A percentile compares a stretch with the other conserved stretches of the same genome.
These are phyloP conservation scores for Vigna trinervia DNA, from an alignment of 306 rosid species.

Conservation along the genomic window DNA sequence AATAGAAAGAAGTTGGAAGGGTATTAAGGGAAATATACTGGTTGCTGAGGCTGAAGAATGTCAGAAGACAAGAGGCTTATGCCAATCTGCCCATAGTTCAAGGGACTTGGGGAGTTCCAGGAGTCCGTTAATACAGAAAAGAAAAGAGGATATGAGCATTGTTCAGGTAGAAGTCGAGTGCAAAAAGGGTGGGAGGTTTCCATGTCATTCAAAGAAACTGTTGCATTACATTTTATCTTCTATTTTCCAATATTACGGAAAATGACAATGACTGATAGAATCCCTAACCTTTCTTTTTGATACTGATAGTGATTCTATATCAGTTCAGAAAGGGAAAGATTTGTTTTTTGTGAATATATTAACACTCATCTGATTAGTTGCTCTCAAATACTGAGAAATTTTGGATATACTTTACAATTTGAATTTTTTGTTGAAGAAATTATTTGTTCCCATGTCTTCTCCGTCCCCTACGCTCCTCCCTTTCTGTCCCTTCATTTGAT, in stretches of 20 bases:
- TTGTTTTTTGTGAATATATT: background rate
- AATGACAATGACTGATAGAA: background rate
- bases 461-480: background rate
- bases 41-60: background rate
- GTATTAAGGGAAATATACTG: conserved; percentile 3
- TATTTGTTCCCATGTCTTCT: background rate
- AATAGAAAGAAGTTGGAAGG: background rate
- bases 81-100: background rate
- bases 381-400: background rate
- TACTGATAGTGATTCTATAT: background rate
- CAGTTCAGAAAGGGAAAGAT: background rate
- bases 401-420: conserved; percentile 9
- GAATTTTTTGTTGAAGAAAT: background rate
- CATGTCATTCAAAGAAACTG: background rate
- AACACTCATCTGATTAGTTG: background rate
- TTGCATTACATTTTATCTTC: background rate
- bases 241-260: background rate
- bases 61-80: background rate
- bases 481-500: background rate
- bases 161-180: background rate
- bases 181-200: background rate
- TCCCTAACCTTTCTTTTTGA: background rate
- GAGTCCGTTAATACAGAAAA: background rate
- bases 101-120: conserved; percentile 2
- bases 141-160: background rate